These are phyloP conservation scores for Fomitiporia mediterranea DNA, from an alignment of 1,284 basidiomycete genomes.

Conservation along the genomic window DNA sequence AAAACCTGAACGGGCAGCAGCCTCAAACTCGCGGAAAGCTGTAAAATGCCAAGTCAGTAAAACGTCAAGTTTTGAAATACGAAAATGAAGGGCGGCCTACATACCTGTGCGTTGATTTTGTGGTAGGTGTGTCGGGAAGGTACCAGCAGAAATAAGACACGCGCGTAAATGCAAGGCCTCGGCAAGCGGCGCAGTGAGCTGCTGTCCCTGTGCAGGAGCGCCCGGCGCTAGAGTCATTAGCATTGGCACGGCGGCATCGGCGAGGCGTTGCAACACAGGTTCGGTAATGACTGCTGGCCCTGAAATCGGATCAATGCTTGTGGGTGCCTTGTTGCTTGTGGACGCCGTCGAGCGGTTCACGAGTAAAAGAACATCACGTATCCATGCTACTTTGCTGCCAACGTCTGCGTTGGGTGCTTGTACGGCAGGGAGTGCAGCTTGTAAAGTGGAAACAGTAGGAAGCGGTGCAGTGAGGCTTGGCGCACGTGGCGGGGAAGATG, in stretches of 20 bases:
- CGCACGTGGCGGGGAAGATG: constrained; percentile 30
- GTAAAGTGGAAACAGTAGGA: constrained; percentile 52
- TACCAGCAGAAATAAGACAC: constrained; percentile 64
- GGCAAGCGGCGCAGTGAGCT: constrained; percentile 46
- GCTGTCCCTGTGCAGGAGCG: constrained; percentile 27
- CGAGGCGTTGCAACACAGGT: constrained; percentile 54
- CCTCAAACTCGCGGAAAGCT: constrained; percentile 88
- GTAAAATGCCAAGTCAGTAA: too few relatives aligned
- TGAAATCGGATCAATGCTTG: constrained; percentile 26
- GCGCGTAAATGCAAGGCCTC: constrained; percentile 78
- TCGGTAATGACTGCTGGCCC: constrained; percentile 59
- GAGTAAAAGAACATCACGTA: constrained; percentile 73
- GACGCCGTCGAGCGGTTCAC: constrained; percentile 52
- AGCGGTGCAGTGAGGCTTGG: constrained; percentile 61
- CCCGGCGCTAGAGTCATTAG: constrained; percentile 49
- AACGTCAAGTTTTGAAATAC: too few relatives aligned
- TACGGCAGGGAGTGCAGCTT: constrained; percentile 41
- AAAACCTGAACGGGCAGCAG: constrained; percentile 70
- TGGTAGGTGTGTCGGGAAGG: constrained; percentile 53
- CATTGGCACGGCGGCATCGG: constrained; percentile 60
- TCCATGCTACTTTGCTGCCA: constrained; percentile 64
- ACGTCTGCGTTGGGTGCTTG: constrained; percentile 53
- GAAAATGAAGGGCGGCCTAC: too few relatives aligned
- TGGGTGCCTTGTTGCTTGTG: constrained; percentile 33
- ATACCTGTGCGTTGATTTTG: constrained; percentile 71